Evolutionary conservation across 1,284 basidiomycete species (phyloP).

Genomic region (Heterobasidion irregulare): DNA sequence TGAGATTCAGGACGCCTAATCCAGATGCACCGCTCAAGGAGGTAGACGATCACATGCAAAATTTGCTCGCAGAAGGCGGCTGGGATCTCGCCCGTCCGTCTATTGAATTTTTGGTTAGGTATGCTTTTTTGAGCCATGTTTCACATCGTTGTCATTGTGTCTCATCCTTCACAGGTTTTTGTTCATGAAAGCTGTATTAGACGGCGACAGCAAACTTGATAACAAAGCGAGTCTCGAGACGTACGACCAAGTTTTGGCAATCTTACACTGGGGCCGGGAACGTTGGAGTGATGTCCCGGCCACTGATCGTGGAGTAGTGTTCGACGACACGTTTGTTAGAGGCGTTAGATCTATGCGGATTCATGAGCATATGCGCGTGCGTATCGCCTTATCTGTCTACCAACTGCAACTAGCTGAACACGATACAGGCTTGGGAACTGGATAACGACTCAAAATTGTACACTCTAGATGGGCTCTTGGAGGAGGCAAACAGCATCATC

Average conservation of each 20-base stretch:
- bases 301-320: conserved; percentile 6
- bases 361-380: conserved; percentile 4
- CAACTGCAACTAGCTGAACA: neutral
- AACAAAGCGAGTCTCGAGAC: neutral
- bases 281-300: conserved; percentile 7
- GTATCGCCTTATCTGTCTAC: neutral
- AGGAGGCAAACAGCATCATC: conserved; percentile 1
- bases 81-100: conserved; percentile 4
- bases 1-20: neutral
- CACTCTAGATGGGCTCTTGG: conserved; percentile 2
- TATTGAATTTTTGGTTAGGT: conserved; percentile 3
- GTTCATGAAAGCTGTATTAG: neutral
- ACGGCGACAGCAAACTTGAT: neutral
- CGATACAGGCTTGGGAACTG: neutral
- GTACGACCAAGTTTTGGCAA: neutral
- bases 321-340: conserved; percentile 1
- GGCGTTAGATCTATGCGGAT: conserved; percentile 3
- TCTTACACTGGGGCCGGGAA: conserved; percentile 7
- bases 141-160: neutral
- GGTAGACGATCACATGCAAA: neutral
- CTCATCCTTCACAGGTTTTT: neutral
- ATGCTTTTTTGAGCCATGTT: neutral
- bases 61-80: neutral
- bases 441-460: neutral
- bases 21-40: neutral